Evolutionary conservation across 176 grass and related monocot species (phyloP).

Genomic region (Triticum urartu): DNA sequence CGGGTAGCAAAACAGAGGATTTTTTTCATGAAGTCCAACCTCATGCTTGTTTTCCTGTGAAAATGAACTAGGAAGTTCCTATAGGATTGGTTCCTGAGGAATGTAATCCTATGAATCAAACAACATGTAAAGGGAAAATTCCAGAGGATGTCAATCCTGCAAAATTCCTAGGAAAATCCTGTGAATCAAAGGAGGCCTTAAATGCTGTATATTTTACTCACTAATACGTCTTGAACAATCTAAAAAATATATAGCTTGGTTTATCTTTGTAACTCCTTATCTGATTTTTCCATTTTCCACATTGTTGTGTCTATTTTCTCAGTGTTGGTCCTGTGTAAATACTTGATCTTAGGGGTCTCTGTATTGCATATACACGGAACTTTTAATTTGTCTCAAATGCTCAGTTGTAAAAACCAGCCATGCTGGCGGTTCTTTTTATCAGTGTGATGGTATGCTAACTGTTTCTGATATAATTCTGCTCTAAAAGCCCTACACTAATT

Average conservation of each 20-base stretch:
- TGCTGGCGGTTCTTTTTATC: background rate
- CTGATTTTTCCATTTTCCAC: background rate
- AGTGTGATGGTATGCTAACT: background rate
- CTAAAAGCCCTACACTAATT: background rate
- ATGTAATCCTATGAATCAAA: no score
- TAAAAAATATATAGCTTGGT: background rate
- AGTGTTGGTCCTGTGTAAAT: slow-evolving; percentile 13
- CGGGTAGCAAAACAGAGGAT: no score
- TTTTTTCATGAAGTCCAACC: no score
- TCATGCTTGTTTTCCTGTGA: no score
- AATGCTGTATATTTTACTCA: background rate
- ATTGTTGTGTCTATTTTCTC: background rate
- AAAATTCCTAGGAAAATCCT: no score
- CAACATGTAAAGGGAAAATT: no score
- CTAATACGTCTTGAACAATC: background rate
- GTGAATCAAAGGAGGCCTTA: no score
- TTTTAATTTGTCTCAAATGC: background rate
- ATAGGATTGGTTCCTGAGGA: no score
- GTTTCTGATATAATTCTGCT: background rate
- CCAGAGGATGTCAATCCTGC: no score
- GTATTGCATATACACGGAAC: background rate
- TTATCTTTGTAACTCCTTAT: background rate
- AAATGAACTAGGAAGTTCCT: no score
- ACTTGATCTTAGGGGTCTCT: background rate
- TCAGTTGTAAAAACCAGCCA: background rate